Conservation (phyloP, 805 yeast species). For the Candida orba region DNA sequence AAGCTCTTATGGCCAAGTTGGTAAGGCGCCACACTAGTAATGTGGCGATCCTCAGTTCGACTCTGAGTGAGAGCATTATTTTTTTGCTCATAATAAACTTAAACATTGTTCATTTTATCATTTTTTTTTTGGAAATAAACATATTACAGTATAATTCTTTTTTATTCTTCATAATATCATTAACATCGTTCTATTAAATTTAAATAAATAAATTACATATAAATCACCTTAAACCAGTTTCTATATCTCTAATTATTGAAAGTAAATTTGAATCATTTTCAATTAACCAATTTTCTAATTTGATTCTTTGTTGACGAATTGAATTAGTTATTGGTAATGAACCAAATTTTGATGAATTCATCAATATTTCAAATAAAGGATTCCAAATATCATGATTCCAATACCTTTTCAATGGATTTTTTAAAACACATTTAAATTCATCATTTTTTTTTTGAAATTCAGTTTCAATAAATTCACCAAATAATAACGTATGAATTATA, state of each 20-base stretch:
- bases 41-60: slow-evolving; percentile 78
- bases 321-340: slow-evolving; percentile 35
- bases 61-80: slow-evolving; percentile 55
- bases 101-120: too few relatives aligned
- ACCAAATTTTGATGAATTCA: slow-evolving; percentile 45
- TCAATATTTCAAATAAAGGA: slow-evolving; percentile 51
- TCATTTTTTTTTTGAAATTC: slow-evolving; percentile 15
- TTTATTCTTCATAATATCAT: too few relatives aligned
- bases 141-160: too few relatives aligned
- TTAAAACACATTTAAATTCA: slow-evolving; percentile 30
- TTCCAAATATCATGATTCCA: slow-evolving; percentile 74
- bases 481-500: slow-evolving; percentile 63
- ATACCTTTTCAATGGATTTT: slow-evolving; percentile 52
- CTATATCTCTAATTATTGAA: slow-evolving; percentile 29
- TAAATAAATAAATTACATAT: background rate
- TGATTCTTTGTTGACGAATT: slow-evolving; percentile 28
- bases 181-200: too few relatives aligned
- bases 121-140: too few relatives aligned
- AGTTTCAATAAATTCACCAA: slow-evolving; percentile 56
- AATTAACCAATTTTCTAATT: slow-evolving; percentile 37
- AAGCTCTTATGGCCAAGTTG: slow-evolving; percentile 53
- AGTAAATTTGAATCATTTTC: slow-evolving; percentile 20
- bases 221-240: slow-evolving; percentile 23
- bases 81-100: too few relatives aligned
- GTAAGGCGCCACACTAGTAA: slow-evolving; percentile 83